Percentiles rank a stretch among this genome's conserved stretches.
Conservation (phyloP, 805 yeast species). For the Barnettozyma californica region DNA sequence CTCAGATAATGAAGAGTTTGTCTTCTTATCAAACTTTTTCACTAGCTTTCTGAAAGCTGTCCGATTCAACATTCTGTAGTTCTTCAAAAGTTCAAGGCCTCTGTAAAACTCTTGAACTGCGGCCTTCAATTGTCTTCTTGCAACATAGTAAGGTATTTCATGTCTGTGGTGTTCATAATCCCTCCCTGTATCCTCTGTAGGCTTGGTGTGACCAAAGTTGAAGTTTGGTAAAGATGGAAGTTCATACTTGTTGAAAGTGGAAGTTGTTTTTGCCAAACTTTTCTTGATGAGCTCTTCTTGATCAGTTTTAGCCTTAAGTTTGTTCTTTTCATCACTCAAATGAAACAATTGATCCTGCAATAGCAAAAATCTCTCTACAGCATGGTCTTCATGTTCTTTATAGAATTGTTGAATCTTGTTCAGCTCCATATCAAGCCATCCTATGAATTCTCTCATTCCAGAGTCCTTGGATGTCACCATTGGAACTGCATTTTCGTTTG, state of each 20-base stretch:
- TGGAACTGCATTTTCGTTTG: slow-evolving; percentile 6
- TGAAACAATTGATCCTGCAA: slow-evolving; percentile 67
- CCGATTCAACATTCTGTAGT: slow-evolving; percentile 70
- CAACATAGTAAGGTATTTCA: slow-evolving; percentile 54
- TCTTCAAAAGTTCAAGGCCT: slow-evolving; percentile 61
- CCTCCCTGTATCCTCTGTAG: slow-evolving; percentile 28
- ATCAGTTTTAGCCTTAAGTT: slow-evolving; percentile 16
- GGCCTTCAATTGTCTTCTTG: slow-evolving; percentile 59
- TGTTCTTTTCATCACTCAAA: slow-evolving; percentile 46
- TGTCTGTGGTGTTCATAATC: slow-evolving; percentile 38
- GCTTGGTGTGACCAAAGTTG: slow-evolving; percentile 28
- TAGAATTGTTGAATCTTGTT: slow-evolving; percentile 58
- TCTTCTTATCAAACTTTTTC: slow-evolving; percentile 84
- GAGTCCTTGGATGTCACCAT: slow-evolving; percentile 25
- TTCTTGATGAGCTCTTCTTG: slow-evolving; percentile 13
- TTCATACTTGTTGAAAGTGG: slow-evolving; percentile 31
- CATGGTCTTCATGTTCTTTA: slow-evolving; percentile 53
- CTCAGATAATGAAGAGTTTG: slow-evolving; percentile 37
- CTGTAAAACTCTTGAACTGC: slow-evolving; percentile 73
- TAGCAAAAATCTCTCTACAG: slow-evolving; percentile 50
- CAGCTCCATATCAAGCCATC: slow-evolving; percentile 64
- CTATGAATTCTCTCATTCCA: slow-evolving; percentile 45
- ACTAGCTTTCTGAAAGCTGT: slow-evolving; percentile 87
- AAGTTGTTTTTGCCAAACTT: slow-evolving; percentile 17
- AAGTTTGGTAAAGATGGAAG: slow-evolving; percentile 38